Base-by-base conservation (phyloP, 768 basidiomycete species). In the Stropharia rugosoannulata region DNA sequence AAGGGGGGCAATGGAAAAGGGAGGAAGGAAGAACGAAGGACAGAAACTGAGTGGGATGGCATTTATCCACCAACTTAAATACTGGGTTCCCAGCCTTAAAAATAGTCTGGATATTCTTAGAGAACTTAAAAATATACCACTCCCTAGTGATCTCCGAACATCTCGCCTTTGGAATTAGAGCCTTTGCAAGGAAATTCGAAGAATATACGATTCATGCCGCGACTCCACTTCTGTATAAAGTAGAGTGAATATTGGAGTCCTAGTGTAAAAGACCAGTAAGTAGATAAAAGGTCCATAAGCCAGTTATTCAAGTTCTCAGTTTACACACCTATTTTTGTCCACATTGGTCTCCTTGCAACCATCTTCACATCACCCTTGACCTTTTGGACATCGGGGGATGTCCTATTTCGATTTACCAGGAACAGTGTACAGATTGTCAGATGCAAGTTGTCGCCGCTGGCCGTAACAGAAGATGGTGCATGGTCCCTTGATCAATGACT, bases 1-100 rank as follows among this genome's bases (percentile, higher is more conserved):
- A 63, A 59, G 54, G 60, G 60, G 57, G 50, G 59, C 49, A 55
- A 60, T 41, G 42, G 55, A 54, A 62, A 51, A 47, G 58, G 58
- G 54, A 43, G 57, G 56, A 62, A 55, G 55, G 56, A 57, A 61
- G 58, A 59, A 59, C 49, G 59, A 59, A 60, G 57, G 55, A 61
- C 58, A 60, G 50, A 61, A 59, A 58, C 59, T 59, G 46, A 55
- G 58, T 54, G 5, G 54, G 15, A n/a, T 29, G 48, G 56, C 15
- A 32, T 41, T 40, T 29, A 41, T 48, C 46, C 29, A 9, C 37
- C 45, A 19, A 29, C 54, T 55, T 55, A 55, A 35, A 55, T 55
- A 43, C 36, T 42, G 13, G 19, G 15, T 22, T 36, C 40, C 39
- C 16, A 38, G 35, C 29, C 19, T 16, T 16, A 45, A 43, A n/a